A percentile compares a stretch with the other conserved stretches of the same genome.
phyloP scores from a whole-genome alignment of 805 yeast species.

The Alloascoidea africana region DNA sequence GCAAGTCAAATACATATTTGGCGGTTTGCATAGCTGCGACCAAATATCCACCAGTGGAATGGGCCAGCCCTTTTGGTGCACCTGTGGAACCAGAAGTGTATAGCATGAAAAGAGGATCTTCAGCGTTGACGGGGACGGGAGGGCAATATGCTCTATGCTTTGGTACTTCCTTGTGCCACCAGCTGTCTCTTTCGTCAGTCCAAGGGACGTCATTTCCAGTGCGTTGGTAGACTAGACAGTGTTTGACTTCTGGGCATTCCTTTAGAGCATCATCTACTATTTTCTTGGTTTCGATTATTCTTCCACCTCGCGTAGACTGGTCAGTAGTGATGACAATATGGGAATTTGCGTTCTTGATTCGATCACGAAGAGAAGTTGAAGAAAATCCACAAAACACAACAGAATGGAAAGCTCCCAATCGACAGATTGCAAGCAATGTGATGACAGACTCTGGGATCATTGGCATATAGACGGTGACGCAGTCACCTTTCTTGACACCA shows the following conservation, averaged over 20 bases:
- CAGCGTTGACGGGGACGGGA: slow-evolving; percentile 61
- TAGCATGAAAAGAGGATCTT: slow-evolving; percentile 67
- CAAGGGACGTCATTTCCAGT: slow-evolving; percentile 46
- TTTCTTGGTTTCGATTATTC: slow-evolving; percentile 64
- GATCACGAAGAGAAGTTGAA: slow-evolving; percentile 54
- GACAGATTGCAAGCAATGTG: slow-evolving; percentile 60
- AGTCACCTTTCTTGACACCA: slow-evolving; percentile 71
- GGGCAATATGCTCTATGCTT: slow-evolving; percentile 57
- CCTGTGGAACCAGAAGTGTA: slow-evolving; percentile 86
- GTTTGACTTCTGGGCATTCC: slow-evolving; percentile 48
- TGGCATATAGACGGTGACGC: slow-evolving; percentile 80
- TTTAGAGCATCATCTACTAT: slow-evolving; percentile 69
- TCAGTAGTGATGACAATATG: slow-evolving; percentile 66
- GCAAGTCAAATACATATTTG: slow-evolving; percentile 63
- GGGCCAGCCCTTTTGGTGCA: slow-evolving; percentile 78
- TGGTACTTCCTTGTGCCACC: slow-evolving; percentile 60
- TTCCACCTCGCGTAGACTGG: slow-evolving; percentile 76
- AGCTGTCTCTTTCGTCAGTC: slow-evolving; percentile 46
- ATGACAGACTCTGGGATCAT: slow-evolving; percentile 73
- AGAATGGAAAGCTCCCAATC: slow-evolving; percentile 77
- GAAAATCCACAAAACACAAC: slow-evolving; percentile 81
- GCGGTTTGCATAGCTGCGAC: slow-evolving; percentile 62
- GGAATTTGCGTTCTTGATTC: slow-evolving; percentile 59
- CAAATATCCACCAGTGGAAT: slow-evolving; percentile 67
- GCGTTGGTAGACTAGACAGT: slow-evolving; percentile 60